Conservation (phyloP, 306 rosid species). For the Vigna radiata region DNA sequence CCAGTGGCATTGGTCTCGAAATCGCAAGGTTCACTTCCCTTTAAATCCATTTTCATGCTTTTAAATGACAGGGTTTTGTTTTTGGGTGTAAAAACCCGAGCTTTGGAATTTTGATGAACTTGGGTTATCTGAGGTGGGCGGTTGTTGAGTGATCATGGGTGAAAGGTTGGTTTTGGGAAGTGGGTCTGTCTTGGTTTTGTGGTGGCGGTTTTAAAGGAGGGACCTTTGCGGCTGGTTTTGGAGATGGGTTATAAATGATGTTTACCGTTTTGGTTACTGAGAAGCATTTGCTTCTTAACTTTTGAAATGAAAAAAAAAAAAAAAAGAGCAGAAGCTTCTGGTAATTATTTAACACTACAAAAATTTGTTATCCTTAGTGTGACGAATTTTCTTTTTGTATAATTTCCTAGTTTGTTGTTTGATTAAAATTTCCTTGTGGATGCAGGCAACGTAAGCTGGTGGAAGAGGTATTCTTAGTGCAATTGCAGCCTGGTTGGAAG, state of each 20-base stretch:
- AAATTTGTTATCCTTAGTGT: background rate
- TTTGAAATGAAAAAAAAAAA: no score
- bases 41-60: background rate
- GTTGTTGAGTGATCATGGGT: background rate
- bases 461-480: conserved; percentile 57
- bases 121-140: background rate
- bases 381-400: background rate
- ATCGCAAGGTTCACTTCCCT: conserved; percentile 68
- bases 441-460: conserved; percentile 45
- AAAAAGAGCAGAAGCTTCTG: no score
- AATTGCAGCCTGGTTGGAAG: conserved; percentile 38
- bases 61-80: background rate
- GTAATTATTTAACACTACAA: conserved; percentile 12
- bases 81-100: background rate
- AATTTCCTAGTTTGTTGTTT: background rate
- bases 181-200: conserved; percentile 4
- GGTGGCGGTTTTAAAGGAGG: background rate
- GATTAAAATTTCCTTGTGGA: conserved; percentile 15
- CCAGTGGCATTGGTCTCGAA: conserved; percentile 96
- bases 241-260: conserved; percentile 17
- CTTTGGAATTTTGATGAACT: background rate
- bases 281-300: no score
- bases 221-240: conserved; percentile 13
- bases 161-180: background rate
- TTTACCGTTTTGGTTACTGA: background rate